Conservation (phyloP, 306 rosid species). For the Trifolium repens region DNA sequence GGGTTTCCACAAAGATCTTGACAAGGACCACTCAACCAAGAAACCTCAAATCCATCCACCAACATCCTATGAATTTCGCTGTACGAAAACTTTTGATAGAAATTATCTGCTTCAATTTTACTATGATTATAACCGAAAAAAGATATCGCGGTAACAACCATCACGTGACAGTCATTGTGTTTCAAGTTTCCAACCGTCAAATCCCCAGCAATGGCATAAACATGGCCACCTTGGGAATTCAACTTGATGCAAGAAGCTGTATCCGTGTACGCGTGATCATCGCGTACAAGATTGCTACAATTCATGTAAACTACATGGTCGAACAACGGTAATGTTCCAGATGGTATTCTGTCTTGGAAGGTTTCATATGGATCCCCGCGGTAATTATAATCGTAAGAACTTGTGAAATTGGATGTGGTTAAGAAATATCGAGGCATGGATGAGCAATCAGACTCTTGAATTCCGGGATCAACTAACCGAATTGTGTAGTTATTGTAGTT, state of each 20-base stretch:
- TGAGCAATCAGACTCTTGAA: slow-evolving; percentile 20
- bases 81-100: not conserved
- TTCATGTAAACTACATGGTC: slow-evolving; percentile 30
- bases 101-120: accelerated
- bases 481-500: slow-evolving; percentile 42
- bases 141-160: not conserved
- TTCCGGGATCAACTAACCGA: slow-evolving; percentile 18
- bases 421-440: slow-evolving; percentile 34
- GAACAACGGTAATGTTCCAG: not conserved
- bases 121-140: not conserved
- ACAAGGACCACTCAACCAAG: slow-evolving; percentile 11
- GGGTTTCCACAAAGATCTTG: not conserved
- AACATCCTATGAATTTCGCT: slow-evolving; percentile 16
- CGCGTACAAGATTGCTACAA: slow-evolving; percentile 12
- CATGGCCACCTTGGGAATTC: not conserved
- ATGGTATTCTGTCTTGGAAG: not conserved
- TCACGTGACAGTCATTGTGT: not conserved
- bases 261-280: not conserved
- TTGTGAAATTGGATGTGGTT: not conserved
- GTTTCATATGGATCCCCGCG: too few species aligned
- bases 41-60: slow-evolving; percentile 28
- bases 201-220: slow-evolving; percentile 29
- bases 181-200: not conserved
- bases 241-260: slow-evolving; percentile 5
- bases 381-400: not conserved